Evolutionary conservation across 805 yeast species (phyloP).

Genomic region (Brettanomyces custersianus): DNA sequence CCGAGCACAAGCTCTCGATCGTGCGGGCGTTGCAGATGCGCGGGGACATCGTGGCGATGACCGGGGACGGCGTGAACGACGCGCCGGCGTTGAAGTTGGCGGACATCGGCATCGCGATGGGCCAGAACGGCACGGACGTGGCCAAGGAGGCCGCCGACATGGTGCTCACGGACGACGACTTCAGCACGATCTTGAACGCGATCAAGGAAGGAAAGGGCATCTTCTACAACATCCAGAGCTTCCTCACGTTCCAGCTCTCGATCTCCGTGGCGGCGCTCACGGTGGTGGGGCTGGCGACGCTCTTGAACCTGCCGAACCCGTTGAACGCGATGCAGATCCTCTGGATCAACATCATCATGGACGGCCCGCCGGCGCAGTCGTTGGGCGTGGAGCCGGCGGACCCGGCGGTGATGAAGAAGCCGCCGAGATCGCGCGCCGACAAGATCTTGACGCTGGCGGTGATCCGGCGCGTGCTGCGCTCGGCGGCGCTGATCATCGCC

Average conservation of each 20-base stretch:
- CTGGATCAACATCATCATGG: slow-evolving; percentile 97
- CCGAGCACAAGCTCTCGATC: slow-evolving; percentile 85
- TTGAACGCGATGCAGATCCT: slow-evolving; percentile 96
- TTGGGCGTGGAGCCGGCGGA: slow-evolving; percentile 97
- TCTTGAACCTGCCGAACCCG: slow-evolving; percentile 86
- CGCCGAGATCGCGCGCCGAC: slow-evolving; percentile 88
- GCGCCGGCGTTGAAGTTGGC: slow-evolving; percentile 97
- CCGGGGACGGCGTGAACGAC: slow-evolving; percentile 99
- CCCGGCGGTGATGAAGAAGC: slow-evolving; percentile 88
- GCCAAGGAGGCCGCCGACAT: slow-evolving; percentile 98
- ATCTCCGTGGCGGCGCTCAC: slow-evolving; percentile 94
- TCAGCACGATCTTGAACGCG: slow-evolving; percentile 86
- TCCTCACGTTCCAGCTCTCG: slow-evolving; percentile 89
- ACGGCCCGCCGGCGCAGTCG: slow-evolving; percentile 98
- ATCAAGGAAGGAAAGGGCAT: slow-evolving; percentile 98
- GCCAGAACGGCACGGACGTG: slow-evolving; percentile 91
- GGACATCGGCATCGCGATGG: slow-evolving; percentile 94
- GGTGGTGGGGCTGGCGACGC: slow-evolving; percentile 77
- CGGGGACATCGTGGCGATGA: slow-evolving; percentile 96
- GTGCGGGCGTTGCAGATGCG: slow-evolving; percentile 83
- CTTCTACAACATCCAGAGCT: slow-evolving; percentile 90
- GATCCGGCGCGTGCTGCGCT: slow-evolving; percentile 61
- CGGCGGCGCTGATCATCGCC: slow-evolving; percentile 65
- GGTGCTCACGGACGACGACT: slow-evolving; percentile 96
- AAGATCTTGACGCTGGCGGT: slow-evolving; percentile 68